These are phyloP conservation scores for Diaporthe humulicola DNA, from an alignment of 2,329 filamentous ascomycete species.

Conservation along the genomic window DNA sequence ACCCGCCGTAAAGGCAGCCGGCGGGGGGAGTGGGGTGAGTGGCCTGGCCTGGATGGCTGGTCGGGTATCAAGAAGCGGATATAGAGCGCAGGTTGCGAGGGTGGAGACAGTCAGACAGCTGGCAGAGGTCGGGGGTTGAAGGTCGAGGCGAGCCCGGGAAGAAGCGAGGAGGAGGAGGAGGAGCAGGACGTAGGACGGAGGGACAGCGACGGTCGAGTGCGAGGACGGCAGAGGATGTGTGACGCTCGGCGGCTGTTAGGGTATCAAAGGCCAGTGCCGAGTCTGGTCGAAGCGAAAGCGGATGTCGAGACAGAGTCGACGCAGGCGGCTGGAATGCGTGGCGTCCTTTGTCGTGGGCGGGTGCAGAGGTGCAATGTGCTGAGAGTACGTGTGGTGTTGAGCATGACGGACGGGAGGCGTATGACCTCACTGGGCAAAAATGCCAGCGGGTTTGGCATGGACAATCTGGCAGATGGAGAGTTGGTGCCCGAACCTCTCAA, in stretches of 20 bases:
- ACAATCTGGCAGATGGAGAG: constrained; percentile 19
- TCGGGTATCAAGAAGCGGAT: constrained; percentile 7
- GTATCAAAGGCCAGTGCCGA: neutral
- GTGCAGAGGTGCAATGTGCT: neutral
- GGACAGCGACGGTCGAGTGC: neutral
- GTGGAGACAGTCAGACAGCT: neutral
- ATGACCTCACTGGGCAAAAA: constrained; percentile 33
- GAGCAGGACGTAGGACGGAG: neutral
- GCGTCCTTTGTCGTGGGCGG: constrained; percentile 20
- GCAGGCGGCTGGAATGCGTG: constrained; percentile 22
- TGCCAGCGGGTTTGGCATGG: constrained; percentile 21
- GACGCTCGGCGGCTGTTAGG: neutral
- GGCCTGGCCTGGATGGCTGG: constrained; percentile 1
- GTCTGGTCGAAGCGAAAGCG: constrained; percentile 19
- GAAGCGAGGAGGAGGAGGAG: neutral
- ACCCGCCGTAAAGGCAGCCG: neutral
- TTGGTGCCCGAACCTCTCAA: constrained; percentile 16
- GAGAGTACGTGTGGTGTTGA: neutral
- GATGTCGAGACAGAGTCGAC: neutral
- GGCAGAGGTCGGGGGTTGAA: neutral
- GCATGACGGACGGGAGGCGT: neutral
- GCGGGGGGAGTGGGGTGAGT: neutral
- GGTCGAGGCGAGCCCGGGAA: neutral
- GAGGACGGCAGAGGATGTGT: neutral
- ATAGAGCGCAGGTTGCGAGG: neutral